phyloP scores from a whole-genome alignment of 2,329 filamentous ascomycete genomes.

The Aspergillus ibericus region DNA sequence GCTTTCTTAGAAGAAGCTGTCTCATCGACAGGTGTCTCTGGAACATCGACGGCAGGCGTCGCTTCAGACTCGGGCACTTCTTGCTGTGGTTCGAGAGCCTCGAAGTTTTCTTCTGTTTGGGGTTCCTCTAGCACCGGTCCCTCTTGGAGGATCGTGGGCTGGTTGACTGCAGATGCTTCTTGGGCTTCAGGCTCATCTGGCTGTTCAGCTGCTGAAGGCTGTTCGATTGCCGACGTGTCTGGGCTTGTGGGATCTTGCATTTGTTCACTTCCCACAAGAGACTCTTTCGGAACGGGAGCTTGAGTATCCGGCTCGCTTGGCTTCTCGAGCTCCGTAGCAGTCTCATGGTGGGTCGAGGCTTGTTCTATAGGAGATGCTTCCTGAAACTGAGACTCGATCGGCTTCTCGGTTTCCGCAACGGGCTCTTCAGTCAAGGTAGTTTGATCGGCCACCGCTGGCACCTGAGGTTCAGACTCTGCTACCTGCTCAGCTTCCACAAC shows the following conservation, averaged over 20 bases:
- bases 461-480: not conserved
- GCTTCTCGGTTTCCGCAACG: not conserved
- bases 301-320: not conserved
- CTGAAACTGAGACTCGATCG: not conserved
- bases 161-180: not conserved
- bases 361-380: not conserved
- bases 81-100: not conserved
- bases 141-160: not conserved
- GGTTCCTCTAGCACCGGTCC: not conserved
- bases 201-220: not conserved
- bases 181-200: not conserved
- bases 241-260: not conserved
- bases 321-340: not conserved
- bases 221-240: not conserved
- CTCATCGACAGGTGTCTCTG: constrained; percentile 12
- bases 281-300: not conserved
- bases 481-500: not conserved
- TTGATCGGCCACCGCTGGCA: not conserved
- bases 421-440: not conserved
- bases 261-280: not conserved
- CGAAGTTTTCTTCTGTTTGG: not conserved
- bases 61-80: constrained; percentile 4
- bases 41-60: not conserved
- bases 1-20: constrained; percentile 22
- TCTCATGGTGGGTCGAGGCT: not conserved